Conservation (phyloP, 306 rosid species). For the Ziziphus jujuba region DNA sequence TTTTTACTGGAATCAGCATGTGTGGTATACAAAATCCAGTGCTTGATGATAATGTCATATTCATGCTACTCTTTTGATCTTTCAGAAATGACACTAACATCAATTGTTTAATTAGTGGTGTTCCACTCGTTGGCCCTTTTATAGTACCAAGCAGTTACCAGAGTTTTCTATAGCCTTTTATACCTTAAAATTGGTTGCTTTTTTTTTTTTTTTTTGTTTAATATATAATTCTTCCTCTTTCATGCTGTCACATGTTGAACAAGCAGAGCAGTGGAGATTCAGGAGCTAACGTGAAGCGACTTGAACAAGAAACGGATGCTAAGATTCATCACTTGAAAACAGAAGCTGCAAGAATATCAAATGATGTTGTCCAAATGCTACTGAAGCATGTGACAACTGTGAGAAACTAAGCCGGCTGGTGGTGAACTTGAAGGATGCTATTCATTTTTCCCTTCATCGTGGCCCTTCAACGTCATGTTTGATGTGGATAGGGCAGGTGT, state of each 20-base stretch:
- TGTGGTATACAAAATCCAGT: background rate
- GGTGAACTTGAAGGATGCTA: slow-evolving; percentile 16
- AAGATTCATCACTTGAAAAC: slow-evolving; percentile 64
- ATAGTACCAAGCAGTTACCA: slow-evolving; percentile 48
- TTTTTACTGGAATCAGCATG: slow-evolving; percentile 1
- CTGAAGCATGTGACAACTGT: slow-evolving; percentile 9
- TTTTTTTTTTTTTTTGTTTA: no score
- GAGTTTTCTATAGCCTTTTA: no score
- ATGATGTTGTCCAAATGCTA: slow-evolving; percentile 5
- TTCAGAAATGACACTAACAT: background rate
- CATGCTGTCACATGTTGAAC: slow-evolving; percentile 57
- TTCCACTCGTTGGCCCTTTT: background rate
- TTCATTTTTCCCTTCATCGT: slow-evolving; percentile 30
- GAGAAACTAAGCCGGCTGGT: slow-evolving; percentile 20
- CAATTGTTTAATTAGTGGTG: background rate
- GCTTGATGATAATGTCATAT: background rate
- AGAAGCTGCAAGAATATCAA: slow-evolving; percentile 57
- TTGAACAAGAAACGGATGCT: slow-evolving; percentile 68
- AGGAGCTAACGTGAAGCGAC: slow-evolving; percentile 94
- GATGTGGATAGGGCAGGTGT: slow-evolving; percentile 28
- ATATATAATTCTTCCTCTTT: slow-evolving; percentile 55
- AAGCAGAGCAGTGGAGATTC: slow-evolving; percentile 90
- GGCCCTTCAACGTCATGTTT: slow-evolving; percentile 24
- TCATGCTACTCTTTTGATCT: background rate
- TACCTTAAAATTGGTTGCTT: no score